phyloP scores from a whole-genome alignment of 2,329 filamentous ascomycete species.

The Aspergillus fumigatus region DNA sequence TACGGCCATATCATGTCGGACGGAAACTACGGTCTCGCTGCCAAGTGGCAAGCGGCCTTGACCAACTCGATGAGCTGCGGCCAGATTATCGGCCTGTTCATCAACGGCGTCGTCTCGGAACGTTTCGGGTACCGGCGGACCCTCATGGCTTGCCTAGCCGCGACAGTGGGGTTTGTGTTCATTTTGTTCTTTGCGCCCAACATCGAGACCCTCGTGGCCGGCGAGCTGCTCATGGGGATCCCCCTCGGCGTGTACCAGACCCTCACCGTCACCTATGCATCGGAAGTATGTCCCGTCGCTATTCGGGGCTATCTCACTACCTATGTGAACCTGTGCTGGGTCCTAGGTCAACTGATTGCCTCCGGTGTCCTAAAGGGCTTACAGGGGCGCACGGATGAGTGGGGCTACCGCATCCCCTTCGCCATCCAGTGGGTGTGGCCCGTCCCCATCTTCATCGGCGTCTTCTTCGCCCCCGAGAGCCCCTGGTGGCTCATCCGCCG shows the following conservation, averaged over 20 bases:
- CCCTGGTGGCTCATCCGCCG: conserved; percentile 50
- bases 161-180: conserved; percentile 45
- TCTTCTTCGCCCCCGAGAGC: conserved; percentile 47
- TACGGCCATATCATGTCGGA: conserved; percentile 33
- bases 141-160: conserved; percentile 43
- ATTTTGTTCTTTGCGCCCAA: conserved; percentile 50
- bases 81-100: conserved; percentile 48
- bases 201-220: conserved; percentile 45
- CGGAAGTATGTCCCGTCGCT: conserved; percentile 44
- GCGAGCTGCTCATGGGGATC: conserved; percentile 49
- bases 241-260: conserved; percentile 52
- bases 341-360: conserved; percentile 50
- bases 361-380: conserved; percentile 49
- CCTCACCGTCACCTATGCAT: conserved; percentile 44
- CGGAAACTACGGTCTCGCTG: conserved; percentile 25
- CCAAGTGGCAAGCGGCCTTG: conserved; percentile 43
- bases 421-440: conserved; percentile 53
- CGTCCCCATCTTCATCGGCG: conserved; percentile 44
- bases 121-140: conserved; percentile 50
- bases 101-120: conserved; percentile 49
- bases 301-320: conserved; percentile 44
- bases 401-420: conserved; percentile 51
- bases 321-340: conserved; percentile 46
- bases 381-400: conserved; percentile 43
- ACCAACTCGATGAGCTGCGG: conserved; percentile 38